phyloP scores from a whole-genome alignment of 2,329 filamentous ascomycete species.

The Hirsutella rhossiliensis region DNA sequence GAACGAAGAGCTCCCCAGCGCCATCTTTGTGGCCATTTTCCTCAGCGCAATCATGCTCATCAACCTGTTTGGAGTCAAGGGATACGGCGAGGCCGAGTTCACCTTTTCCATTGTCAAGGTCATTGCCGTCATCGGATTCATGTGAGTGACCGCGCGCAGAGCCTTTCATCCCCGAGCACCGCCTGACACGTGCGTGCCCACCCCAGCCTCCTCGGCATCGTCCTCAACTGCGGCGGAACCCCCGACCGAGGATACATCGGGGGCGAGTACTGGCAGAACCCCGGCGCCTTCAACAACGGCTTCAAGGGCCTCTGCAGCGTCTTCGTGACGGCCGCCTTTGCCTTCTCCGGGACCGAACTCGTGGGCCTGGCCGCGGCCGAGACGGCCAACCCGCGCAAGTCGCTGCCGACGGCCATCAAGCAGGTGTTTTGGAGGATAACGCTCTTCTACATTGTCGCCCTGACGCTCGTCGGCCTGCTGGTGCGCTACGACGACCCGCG shows the following conservation, averaged over 20 bases:
- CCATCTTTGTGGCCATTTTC: conserved; percentile 76
- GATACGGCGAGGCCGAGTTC: conserved; percentile 85
- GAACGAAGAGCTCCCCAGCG: conserved; percentile 50
- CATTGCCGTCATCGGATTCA: conserved; percentile 75
- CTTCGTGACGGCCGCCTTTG: conserved; percentile 65
- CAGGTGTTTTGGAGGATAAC: conserved; percentile 93
- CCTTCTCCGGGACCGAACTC: conserved; percentile 65
- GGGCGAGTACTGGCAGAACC: conserved; percentile 60
- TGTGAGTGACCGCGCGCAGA: conserved; percentile 37
- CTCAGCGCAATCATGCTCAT: conserved; percentile 63
- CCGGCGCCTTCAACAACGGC: conserved; percentile 75
- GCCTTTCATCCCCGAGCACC: neutral
- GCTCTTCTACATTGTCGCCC: conserved; percentile 77
- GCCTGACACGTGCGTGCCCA: neutral
- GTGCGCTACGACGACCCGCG: conserved; percentile 59
- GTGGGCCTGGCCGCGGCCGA: conserved; percentile 69
- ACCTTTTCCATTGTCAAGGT: conserved; percentile 81
- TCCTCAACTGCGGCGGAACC: conserved; percentile 74
- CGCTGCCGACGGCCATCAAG: conserved; percentile 76
- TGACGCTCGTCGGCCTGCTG: conserved; percentile 70
- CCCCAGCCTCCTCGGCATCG: conserved; percentile 64
- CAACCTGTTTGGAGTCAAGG: conserved; percentile 80
- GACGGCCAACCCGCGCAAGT: conserved; percentile 67
- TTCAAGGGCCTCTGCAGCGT: conserved; percentile 75
- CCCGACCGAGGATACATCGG: conserved; percentile 68